These are phyloP conservation scores for Agrocybe praecox DNA, from an alignment of 768 basidiomycete genomes.

Conservation along the genomic window DNA sequence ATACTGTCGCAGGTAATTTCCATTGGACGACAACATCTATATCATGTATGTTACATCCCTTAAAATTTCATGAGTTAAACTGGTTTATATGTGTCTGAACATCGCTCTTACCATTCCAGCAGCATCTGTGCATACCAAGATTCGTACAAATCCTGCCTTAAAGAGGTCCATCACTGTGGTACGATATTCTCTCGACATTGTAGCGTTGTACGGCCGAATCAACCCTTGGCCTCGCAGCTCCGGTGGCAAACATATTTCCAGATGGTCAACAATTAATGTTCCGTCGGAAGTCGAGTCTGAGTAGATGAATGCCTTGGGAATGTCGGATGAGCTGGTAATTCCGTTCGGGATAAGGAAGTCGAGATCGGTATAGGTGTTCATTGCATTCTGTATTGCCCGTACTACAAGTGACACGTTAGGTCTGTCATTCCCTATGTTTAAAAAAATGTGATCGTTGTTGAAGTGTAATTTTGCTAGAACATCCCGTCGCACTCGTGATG, in stretches of 20 bases:
- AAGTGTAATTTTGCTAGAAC: slow-evolving; percentile 25
- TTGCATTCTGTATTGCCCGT: too few relatives aligned
- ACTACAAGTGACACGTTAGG: too few relatives aligned
- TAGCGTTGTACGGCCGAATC: too few relatives aligned
- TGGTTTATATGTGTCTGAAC: neutral
- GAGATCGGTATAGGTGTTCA: too few relatives aligned
- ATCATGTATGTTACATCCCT: slow-evolving; percentile 32
- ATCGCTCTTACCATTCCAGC: neutral
- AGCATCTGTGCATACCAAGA: slow-evolving; percentile 6
- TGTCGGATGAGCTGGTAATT: too few relatives aligned
- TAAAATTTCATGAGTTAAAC: neutral
- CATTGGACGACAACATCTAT: slow-evolving; percentile 37
- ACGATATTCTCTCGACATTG: slow-evolving; percentile 6
- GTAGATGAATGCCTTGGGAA: too few relatives aligned
- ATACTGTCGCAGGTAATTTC: slow-evolving; percentile 27
- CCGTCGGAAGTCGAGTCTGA: too few relatives aligned
- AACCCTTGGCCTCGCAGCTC: too few relatives aligned
- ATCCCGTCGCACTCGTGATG: slow-evolving; percentile 25
- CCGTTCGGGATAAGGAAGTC: too few relatives aligned
- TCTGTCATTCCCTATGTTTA: too few relatives aligned
- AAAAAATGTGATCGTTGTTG: slow-evolving; percentile 8
- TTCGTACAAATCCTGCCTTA: slow-evolving; percentile 22
- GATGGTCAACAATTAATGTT: too few relatives aligned
- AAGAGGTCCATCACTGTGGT: slow-evolving; percentile 6
- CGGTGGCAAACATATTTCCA: too few relatives aligned